Evolutionary conservation across 1,139 yeast species (phyloP), one percentile per base, ranked within the genome.

Genomic region (Arxiozyma slooffiae): DNA sequence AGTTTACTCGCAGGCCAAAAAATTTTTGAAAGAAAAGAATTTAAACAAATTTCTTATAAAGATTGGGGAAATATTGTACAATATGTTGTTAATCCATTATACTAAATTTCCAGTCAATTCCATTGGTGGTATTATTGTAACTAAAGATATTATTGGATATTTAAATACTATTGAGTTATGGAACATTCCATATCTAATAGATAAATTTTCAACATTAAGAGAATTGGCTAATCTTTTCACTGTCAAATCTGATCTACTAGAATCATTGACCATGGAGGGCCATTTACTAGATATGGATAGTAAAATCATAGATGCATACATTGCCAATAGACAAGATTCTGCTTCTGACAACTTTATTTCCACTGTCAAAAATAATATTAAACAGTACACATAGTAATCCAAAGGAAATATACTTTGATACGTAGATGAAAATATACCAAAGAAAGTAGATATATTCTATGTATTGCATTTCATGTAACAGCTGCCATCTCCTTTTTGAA

Each of bases 181-280:
- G 92, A 74, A 73, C 6, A 73, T 85, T 30, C 74, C 76, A 2
- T 82, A 78, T 49, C 70, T 89, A 40, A 74, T 82, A n/a, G 85
- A 81, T 41, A 77, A 79, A 50, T 88, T 85, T 69, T 80, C 79
- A 48, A 73, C 88, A 11, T 70, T 90, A 55, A 81, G 88, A 62
- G 96, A 89, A 57, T 79, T 90, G 54, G 90, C 94, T 39, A 88
- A 87, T 61, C 71, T 90, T 56, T 90, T 83, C 64, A 85, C 95
- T 0, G 95, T 87, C 16, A 89, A 83, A 62, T 80, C 84, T 1
- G 81, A 79, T 48, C 78, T 87, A 59, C 73, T 90, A 53, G 82
- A 81, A 56, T 85, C 95, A 0, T 75, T 90, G 62, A 80, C 90
- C 2, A 80, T 85, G 44, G 96, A 89, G 59, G 95, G 96, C 2